These are phyloP conservation scores for Candida cerambycidarum DNA, from an alignment of 805 yeast genomes.

Conservation along the genomic window DNA sequence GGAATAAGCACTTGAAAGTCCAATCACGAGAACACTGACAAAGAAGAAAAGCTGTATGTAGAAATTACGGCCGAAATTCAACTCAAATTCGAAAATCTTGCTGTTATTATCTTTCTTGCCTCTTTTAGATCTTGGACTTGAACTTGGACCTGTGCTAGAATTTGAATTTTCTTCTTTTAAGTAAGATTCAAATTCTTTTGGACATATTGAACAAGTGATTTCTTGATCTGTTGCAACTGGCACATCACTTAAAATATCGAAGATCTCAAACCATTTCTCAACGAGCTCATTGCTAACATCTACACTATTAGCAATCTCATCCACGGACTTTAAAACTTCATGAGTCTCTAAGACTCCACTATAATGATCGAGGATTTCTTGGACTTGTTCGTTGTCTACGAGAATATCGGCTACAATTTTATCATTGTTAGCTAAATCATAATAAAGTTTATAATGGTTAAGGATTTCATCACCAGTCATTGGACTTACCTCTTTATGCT, in stretches of 20 bases:
- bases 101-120: slow-evolving; percentile 14
- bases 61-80: slow-evolving; percentile 23
- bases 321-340: slow-evolving; percentile 6
- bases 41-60: slow-evolving; percentile 33
- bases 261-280: slow-evolving; percentile 30
- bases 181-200: slow-evolving; percentile 21
- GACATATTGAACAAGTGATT: slow-evolving; percentile 28
- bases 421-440: slow-evolving; percentile 27
- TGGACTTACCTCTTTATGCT: slow-evolving; percentile 21
- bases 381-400: slow-evolving; percentile 25
- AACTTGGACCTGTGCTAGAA: slow-evolving; percentile 8
- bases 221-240: slow-evolving; percentile 24
- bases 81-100: slow-evolving; percentile 11
- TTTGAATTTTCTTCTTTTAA: background rate
- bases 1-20: slow-evolving; percentile 19
- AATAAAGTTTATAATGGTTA: slow-evolving; percentile 26
- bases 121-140: slow-evolving; percentile 8
- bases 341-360: background rate
- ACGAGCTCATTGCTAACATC: slow-evolving; percentile 18
- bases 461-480: slow-evolving; percentile 27
- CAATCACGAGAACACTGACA: slow-evolving; percentile 26
- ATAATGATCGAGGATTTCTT: slow-evolving; percentile 20
- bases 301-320: slow-evolving; percentile 16
- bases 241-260: slow-evolving; percentile 24
- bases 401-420: slow-evolving; percentile 27